A percentile compares a stretch with the other conserved stretches of the same genome.
Evolutionary conservation across 805 yeast species (phyloP).

Genomic region (Komagataella kurtzmanii): DNA sequence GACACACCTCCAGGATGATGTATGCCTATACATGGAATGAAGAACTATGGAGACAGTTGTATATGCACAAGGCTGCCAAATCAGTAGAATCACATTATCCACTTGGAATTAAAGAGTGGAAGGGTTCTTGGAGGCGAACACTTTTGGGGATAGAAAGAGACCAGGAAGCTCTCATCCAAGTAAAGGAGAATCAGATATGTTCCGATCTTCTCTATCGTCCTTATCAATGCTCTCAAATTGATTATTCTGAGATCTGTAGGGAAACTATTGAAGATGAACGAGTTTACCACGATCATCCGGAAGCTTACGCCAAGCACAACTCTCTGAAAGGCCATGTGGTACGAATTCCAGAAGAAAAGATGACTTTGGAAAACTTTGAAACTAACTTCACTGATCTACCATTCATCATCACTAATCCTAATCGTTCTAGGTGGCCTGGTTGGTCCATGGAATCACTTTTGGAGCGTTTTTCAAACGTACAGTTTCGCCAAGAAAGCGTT

Average conservation of each 20-base stretch:
- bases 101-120: constrained; percentile 33
- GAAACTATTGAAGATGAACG: constrained; percentile 35
- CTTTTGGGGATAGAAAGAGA: constrained; percentile 21
- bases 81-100: constrained; percentile 11
- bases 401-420: constrained; percentile 36
- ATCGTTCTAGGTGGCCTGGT: constrained; percentile 42
- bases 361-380: constrained; percentile 34
- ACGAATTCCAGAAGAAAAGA: constrained; percentile 29
- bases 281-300: constrained; percentile 8
- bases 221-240: constrained; percentile 63
- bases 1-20: constrained; percentile 49
- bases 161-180: constrained; percentile 29
- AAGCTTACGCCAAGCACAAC: constrained; percentile 1
- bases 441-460: constrained; percentile 45
- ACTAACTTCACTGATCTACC: constrained; percentile 38
- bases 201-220: constrained; percentile 78
- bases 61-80: constrained; percentile 17
- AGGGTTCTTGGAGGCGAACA: constrained; percentile 72
- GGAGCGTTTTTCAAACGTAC: constrained; percentile 39
- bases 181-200: constrained; percentile 39
- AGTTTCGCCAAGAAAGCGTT: constrained; percentile 77
- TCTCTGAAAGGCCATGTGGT: constrained; percentile 27
- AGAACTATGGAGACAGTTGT: constrained; percentile 66
- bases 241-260: constrained; percentile 36
- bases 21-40: constrained; percentile 68